Evolutionary conservation across 306 rosid genomes (phyloP), one percentile per base, ranked within the genome.

Genomic region (Lathyrus sativus): DNA sequence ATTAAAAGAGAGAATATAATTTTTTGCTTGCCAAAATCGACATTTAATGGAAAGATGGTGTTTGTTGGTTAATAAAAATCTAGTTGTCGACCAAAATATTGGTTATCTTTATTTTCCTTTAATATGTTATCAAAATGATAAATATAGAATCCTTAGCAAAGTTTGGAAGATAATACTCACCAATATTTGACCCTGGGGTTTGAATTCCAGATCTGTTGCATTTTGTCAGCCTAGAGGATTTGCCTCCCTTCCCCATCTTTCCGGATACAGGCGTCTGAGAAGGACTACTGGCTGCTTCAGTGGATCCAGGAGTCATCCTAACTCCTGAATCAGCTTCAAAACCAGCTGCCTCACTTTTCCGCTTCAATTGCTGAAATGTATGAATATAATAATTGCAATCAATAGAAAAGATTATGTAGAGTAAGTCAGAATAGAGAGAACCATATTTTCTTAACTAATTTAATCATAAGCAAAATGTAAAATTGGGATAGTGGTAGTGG

Each of bases 211-310:
- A 67, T 81, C 68, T 93, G 73, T 60, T 85, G 80, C 82, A 82
- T 81, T 88, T 93, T 14, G 86, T 80, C 61, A 82, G 56, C 82
- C 92, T 90, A 64, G 96, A 83, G 41, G 86, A 78, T 79, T 90
- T 93, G 81, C 77, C 82, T 69, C 85, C 87, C 82, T 86, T 93
- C 60, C 86, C 90, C 15, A 22, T 76, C 82, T 88, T 92, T 65
- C 75, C 81, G 37, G 98, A 83, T 44, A 67, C 78, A 54, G 97
- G 96, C 29, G 96, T 90, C 74, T 84, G 96, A 68, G 83, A 75
- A 53, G 87, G 57, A 74, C 81, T 79, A 67, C 65, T 82, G 54
- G 57, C 84, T 67, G 79, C 83, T 22, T 87, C 88, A 65, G 83
- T 73, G 65, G 79, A 62, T 67, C 80, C 81, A 71, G 88, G 78